These are phyloP conservation scores for Metarhizium rileyi DNA, from an alignment of 2,329 filamentous ascomycete species.

Conservation along the genomic window DNA sequence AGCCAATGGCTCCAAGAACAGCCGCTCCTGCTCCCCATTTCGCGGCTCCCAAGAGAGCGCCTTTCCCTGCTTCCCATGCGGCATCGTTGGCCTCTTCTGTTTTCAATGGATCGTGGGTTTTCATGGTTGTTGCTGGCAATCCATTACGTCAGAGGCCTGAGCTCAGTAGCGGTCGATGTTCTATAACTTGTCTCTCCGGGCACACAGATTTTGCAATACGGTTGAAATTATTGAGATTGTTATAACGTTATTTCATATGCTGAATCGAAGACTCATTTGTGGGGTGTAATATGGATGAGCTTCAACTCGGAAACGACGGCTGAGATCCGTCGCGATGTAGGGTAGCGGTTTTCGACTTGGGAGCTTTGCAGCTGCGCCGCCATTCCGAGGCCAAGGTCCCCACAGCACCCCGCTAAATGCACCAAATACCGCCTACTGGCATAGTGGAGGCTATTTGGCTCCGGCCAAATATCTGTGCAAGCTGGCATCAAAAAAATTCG, in stretches of 20 bases:
- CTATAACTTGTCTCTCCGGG: neutral
- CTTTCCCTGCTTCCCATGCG: constrained; percentile 60
- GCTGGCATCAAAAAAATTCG: constrained; percentile 9
- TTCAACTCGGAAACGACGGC: neutral
- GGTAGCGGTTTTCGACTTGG: neutral
- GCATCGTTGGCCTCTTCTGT: constrained; percentile 60
- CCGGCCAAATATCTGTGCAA: constrained; percentile 1
- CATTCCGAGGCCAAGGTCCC: neutral
- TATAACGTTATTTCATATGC: too few relatives aligned
- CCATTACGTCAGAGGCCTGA: neutral
- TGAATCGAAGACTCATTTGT: too few relatives aligned
- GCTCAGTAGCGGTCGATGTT: neutral
- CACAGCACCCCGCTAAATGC: constrained; percentile 10
- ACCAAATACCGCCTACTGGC: constrained; percentile 9
- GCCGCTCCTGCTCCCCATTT: constrained; percentile 65
- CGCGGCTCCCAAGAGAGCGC: constrained; percentile 55
- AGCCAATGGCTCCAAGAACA: constrained; percentile 51
- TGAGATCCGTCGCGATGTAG: neutral
- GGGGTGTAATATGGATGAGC: neutral
- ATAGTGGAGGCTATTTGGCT: constrained; percentile 7
- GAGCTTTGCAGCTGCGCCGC: neutral
- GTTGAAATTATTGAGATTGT: too few relatives aligned
- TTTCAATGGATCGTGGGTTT: constrained; percentile 46
- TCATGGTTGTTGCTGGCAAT: constrained; percentile 24
- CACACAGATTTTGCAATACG: too few relatives aligned